A percentile compares a stretch with the other conserved stretches of the same genome.
Evolutionary conservation across 345 rosid genomes (phyloP).

Genomic region (Erodium maritimum): DNA sequence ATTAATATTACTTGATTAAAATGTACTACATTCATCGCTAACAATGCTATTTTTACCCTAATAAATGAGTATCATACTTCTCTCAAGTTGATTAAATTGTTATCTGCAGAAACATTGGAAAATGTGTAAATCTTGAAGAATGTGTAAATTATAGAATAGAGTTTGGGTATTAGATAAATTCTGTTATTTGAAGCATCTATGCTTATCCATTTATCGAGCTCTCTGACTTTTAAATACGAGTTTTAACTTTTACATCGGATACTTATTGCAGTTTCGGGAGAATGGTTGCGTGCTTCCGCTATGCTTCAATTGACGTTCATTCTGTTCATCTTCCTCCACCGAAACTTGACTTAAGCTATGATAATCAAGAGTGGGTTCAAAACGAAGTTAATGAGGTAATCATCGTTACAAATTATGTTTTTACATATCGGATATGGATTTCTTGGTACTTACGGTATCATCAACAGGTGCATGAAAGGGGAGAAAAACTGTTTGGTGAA

Average conservation of each 20-base stretch:
- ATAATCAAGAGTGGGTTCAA: slow-evolving; percentile 71
- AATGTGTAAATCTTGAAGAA: no score
- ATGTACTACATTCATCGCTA: no score
- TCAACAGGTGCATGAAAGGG: slow-evolving; percentile 42
- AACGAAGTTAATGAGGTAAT: slow-evolving; percentile 80
- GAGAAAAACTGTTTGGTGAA: slow-evolving; percentile 53
- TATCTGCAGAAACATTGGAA: no score
- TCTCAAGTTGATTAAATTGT: no score
- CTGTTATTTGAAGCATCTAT: no score
- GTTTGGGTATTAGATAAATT: no score
- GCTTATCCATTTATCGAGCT: no score
- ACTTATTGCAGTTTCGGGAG: slow-evolving; percentile 79
- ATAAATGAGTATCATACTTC: no score
- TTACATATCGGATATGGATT: slow-evolving; percentile 4
- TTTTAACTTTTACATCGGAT: no score
- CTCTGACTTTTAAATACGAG: not conserved
- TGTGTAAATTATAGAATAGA: no score
- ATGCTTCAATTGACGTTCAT: slow-evolving; percentile 77
- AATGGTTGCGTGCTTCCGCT: slow-evolving; percentile 97
- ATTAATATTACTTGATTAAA: no score
- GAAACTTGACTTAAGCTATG: slow-evolving; percentile 66
- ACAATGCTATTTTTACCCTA: no score
- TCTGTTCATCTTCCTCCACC: slow-evolving; percentile 77
- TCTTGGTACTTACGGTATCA: slow-evolving; percentile 5
- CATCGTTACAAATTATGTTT: slow-evolving; percentile 5